Conservation (phyloP, 2,329 filamentous ascomycete genomes). For the Fusarium robinianum region DNA sequence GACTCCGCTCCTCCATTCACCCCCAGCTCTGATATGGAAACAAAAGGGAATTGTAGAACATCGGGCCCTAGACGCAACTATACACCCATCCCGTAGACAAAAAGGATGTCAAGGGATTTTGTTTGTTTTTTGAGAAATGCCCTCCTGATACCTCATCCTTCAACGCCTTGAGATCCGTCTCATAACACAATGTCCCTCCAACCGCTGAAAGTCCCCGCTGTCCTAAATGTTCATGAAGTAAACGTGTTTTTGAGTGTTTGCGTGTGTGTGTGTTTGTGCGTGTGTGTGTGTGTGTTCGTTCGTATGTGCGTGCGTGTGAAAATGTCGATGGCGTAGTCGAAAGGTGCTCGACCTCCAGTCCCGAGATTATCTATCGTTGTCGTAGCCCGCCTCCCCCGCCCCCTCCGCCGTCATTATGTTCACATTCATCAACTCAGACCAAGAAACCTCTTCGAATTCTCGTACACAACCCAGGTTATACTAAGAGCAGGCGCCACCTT, state of each 20-base stretch:
- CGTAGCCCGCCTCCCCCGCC: too few species aligned
- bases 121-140: conserved; percentile 5
- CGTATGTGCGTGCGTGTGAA: conserved; percentile 13
- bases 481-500: conserved; percentile 96
- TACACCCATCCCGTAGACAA: too few species aligned
- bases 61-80: conserved; percentile 9
- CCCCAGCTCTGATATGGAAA: too few species aligned
- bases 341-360: too few species aligned
- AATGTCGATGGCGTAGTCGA: too few species aligned
- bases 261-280: conserved; percentile 1
- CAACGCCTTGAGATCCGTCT: conserved; percentile 30
- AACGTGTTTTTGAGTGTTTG: conserved; percentile 3
- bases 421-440: conserved; percentile 50
- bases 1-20: conserved; percentile 31
- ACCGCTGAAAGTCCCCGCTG: conserved; percentile 35
- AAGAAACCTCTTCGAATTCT: conserved; percentile 80
- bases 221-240: conserved; percentile 28
- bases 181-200: conserved; percentile 35
- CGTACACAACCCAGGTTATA: conserved; percentile 93
- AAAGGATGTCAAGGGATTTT: too few species aligned
- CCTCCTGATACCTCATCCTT: conserved; percentile 30
- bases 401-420: too few species aligned
- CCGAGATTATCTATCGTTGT: too few species aligned
- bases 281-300: neutral
- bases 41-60: conserved; percentile 21